Conservation (phyloP, 495 filamentous ascomycete genomes). For the Achaetomiella virescens region DNA sequence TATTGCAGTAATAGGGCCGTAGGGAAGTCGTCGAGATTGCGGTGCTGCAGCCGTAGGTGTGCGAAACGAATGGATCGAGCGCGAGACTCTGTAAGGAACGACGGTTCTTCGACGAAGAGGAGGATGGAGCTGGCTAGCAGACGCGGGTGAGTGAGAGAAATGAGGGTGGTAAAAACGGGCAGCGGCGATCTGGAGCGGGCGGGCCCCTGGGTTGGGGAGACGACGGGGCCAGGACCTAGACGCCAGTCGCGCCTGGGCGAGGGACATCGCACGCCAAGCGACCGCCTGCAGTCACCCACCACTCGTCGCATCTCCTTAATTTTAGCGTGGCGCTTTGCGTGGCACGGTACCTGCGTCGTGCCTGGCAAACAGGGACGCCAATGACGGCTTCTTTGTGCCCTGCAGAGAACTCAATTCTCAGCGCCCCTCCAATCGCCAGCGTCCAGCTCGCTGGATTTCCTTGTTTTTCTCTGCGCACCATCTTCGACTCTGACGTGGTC, state of each 20-base stretch:
- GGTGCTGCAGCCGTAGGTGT: constrained; percentile 6
- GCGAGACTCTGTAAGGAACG: constrained; percentile 29
- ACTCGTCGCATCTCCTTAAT: constrained; percentile 28
- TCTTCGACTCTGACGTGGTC: not conserved
- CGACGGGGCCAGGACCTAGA: not conserved
- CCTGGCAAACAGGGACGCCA: constrained; percentile 9
- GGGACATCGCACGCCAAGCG: constrained; percentile 10
- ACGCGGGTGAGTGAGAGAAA: constrained; percentile 15
- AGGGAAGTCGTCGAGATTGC: constrained; percentile 1
- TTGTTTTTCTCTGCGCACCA: not conserved
- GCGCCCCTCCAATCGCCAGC: not conserved
- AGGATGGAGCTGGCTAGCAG: constrained; percentile 4
- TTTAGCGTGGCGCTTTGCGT: constrained; percentile 20
- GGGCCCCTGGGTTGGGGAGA: constrained; percentile 9
- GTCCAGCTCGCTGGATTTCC: not conserved
- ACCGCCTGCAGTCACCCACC: not conserved
- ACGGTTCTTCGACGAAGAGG: constrained; percentile 21
- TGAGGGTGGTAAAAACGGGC: constrained; percentile 16
- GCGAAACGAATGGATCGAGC: constrained; percentile 32
- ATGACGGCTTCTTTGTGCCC: not conserved
- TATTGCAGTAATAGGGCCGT: not conserved
- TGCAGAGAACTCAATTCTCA: not conserved
- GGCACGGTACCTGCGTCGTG: constrained; percentile 20
- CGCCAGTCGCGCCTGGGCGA: not conserved
- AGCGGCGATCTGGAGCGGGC: constrained; percentile 11